Base-by-base conservation (phyloP, 2,329 filamentous ascomycete genomes). In the Exophiala mesophila region DNA sequence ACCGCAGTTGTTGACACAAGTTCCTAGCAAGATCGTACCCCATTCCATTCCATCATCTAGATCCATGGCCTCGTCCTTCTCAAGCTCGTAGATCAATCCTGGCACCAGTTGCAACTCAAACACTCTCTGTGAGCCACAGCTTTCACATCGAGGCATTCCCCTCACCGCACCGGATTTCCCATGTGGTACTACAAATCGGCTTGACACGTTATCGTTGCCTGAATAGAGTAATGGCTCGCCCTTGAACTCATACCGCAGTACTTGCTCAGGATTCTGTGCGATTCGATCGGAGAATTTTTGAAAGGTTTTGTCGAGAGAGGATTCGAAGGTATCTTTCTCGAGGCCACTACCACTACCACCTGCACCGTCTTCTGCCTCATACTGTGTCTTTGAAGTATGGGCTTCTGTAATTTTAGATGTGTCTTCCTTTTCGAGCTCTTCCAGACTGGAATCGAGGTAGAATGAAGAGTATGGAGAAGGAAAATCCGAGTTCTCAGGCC, bases 71-170 rank as follows among this genome's bases (percentile, higher is more conserved):
- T 67, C 62, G 30, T 89, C 85, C 7, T 78, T 77, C 69, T 97
- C 92, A 40, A 97, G 70, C 70, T 94, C 85, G 20, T 80, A 79
- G 57, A 98, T 98, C 3, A 88, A 83, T 60, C 94, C 85, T 29
- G 92, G 92, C 54, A 84, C 89, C 52, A 98, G 70, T 71, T 98
- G 92, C 45, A 95, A 73, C 72, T 98, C 92, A 62, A 97, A 97
- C 10, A 84, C 79, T 50, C 90, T 78, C 36, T 76, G 71, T 0
- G 74, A 77, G 6, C 85, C 83, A 64, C 92, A 98, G 56, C 79
- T 83, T 19, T 66, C 68, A 62, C 92, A 98, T 7, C 80, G 69
- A 1, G 90, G 88, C 19, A 96, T 79, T 2, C 76, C 54, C 35
- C 45, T 53, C 15, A 46, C 35, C 3, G 54, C 45, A 7, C 52